These are phyloP conservation scores for Hyaloscypha variabilis DNA, from an alignment of 495 filamentous ascomycete genomes.

Conservation along the genomic window DNA sequence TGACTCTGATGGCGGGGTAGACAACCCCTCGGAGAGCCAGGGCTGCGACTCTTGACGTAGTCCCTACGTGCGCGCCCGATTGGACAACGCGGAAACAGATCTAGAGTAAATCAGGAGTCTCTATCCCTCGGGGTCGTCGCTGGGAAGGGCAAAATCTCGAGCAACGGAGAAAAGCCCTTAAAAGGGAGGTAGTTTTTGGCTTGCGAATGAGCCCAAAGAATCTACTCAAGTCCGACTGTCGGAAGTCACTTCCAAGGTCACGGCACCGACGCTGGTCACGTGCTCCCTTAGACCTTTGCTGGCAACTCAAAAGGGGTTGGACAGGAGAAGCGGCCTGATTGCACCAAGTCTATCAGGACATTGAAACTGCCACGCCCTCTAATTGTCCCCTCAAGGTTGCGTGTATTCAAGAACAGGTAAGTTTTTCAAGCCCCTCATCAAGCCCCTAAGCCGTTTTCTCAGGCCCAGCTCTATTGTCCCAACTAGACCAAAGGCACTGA, in stretches of 20 bases:
- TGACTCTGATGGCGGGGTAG: constrained; percentile 37
- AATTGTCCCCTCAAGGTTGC: no score
- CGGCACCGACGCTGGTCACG: neutral
- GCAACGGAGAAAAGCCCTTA: neutral
- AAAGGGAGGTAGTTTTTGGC: neutral
- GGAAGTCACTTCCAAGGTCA: neutral
- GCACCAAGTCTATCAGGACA: no score
- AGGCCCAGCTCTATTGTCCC: no score
- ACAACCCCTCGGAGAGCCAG: constrained; percentile 32
- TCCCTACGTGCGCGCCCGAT: constrained; percentile 21
- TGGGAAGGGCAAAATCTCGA: neutral
- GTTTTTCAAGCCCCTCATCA: no score
- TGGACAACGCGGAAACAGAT: constrained; percentile 11
- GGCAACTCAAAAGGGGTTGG: no score
- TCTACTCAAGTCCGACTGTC: neutral
- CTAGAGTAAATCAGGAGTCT: neutral
- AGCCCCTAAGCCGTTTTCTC: no score
- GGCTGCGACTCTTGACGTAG: constrained; percentile 36
- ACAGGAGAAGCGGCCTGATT: no score
- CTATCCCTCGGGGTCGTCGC: neutral
- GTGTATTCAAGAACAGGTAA: no score
- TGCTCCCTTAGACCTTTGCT: no score
- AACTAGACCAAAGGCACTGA: neutral
- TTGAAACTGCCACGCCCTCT: no score
- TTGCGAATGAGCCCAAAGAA: neutral